Evolutionary conservation across 179 eudicot species (phyloP), one percentile per base, ranked within the genome.

Genomic region (Spergularia azorica): DNA sequence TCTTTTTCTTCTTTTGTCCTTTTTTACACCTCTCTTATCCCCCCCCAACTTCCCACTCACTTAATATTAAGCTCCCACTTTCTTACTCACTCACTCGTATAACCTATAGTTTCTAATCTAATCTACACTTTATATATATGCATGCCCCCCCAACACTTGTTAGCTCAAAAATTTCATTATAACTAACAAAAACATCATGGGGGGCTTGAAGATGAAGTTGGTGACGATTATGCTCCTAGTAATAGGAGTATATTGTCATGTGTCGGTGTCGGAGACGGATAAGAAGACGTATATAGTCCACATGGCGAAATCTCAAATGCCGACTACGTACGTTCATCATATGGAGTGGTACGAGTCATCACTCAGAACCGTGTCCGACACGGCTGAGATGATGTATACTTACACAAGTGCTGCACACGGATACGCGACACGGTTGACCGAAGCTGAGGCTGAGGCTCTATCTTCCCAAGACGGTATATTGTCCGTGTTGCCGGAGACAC

Each of bases 351-450:
- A 85, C 81, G 86, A 85, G 77, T 86, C 95, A 2, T 92, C 95
- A 0, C 93, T 92, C 77, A 82, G 76, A 58, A 82, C 90, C 16
- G 90, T 86, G 36, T 89, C 97, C 18, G 84, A 76, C 68, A 69
- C 89, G 20, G 89, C 93, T n/a, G 78, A 88, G 74, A 82, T 89
- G 83, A 72, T 92, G 13, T 92, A 92, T 83, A 84, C 92, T 5
- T 92, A 92, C 89, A 67, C 71, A 58, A 87, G 61, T 80, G 92
- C 86, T 9, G 74, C 85, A 3, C 93, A 92, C 66, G 95, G 97
- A n/a, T 92, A 86, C 81, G 83, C 97, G 6, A 83, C 95, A 32
- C 80, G 90, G 5, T 75, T 92, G 26, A 92, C 93, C 0, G 72
- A 60, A 0, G 68, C 60, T 0, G 83, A 92, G 67, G 93, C 88